Evolutionary conservation across 2,329 filamentous ascomycete genomes (phyloP).

Genomic region (Cercospora nicotianae): DNA sequence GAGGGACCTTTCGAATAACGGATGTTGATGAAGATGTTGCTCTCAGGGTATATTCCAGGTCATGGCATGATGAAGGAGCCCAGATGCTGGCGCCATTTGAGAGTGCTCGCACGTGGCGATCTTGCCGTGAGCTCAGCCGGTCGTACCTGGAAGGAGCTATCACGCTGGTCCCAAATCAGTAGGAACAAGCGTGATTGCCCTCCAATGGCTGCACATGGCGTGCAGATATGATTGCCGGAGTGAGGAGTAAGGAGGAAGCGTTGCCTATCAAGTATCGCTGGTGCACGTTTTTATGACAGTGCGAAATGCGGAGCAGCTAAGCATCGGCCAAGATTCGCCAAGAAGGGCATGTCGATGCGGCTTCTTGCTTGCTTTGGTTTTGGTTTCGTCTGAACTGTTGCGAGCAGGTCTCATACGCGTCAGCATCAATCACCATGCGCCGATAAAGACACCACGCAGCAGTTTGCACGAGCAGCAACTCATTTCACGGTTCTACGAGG

Average conservation of each 20-base stretch:
- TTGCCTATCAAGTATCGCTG: not conserved
- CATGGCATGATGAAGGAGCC: not conserved
- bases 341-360: not conserved
- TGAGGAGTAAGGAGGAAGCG: not conserved
- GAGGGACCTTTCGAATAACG: not conserved
- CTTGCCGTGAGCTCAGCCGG: not conserved
- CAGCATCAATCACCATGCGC: not conserved
- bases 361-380: not conserved
- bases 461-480: not conserved
- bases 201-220: not conserved
- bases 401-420: not conserved
- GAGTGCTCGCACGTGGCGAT: not conserved
- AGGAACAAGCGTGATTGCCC: not conserved
- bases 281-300: not conserved
- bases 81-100: slow-evolving; percentile 14
- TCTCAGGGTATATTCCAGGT: not conserved
- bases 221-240: not conserved
- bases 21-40: not conserved
- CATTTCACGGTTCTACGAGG: not conserved
- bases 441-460: not conserved
- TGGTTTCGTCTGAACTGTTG: not conserved
- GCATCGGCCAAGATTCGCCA: not conserved
- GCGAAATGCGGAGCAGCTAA: not conserved
- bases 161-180: not conserved
- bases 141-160: slow-evolving; percentile 7